Base-by-base conservation (phyloP, 176 grass and related monocot species). In the Leersia perrieri region DNA sequence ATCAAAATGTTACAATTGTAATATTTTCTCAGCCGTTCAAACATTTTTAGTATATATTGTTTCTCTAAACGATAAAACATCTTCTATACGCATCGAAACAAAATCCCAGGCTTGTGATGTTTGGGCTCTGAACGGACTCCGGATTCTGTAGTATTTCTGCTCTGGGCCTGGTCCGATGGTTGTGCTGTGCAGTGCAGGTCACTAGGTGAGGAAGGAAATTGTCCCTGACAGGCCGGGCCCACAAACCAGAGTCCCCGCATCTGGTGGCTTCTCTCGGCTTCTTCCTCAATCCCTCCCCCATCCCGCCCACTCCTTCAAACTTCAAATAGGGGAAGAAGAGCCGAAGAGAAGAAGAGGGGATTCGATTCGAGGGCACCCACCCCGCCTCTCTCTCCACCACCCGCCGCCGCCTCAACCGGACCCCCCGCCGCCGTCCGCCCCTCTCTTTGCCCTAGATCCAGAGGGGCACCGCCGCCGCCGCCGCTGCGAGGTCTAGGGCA, bases 261-360 rank as follows among this genome's bases (percentile, higher is more conserved):
- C 49, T 53, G 18, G 20, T 53, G 5, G 16, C 16, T 7, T 49
- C n/a, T 38, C 35, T 38, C 35, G 35, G 35, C 35, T 38, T 38
- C 51, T n/a, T 8, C 6, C 51, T 57, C 51, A 3, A 22, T 10
- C 25, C 53, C 4, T 0, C 22, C 7, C 51, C 51, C 22, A 58
- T 58, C 53, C 53, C 53, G 53, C 53, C 53, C 11, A 25, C 53
- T 20, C 33, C 49, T 80, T 80, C 78, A 70, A 80, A 80, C 78
- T 38, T 60, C 5, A 40, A 70, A 60, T 33, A 33, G 7, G 3
- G 3, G 18, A 34, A 9, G n/a, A n/a, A n/a, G n/a, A n/a, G n/a
- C n/a, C n/a, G n/a, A n/a, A n/a, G n/a, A n/a, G n/a, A n/a, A n/a
- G n/a, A n/a, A n/a, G 7, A 33, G 0, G 26, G 13, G 6, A 25